phyloP scores from a whole-genome alignment of 192 early-diverging fungal species.

The Backusella liffmaniae region DNA sequence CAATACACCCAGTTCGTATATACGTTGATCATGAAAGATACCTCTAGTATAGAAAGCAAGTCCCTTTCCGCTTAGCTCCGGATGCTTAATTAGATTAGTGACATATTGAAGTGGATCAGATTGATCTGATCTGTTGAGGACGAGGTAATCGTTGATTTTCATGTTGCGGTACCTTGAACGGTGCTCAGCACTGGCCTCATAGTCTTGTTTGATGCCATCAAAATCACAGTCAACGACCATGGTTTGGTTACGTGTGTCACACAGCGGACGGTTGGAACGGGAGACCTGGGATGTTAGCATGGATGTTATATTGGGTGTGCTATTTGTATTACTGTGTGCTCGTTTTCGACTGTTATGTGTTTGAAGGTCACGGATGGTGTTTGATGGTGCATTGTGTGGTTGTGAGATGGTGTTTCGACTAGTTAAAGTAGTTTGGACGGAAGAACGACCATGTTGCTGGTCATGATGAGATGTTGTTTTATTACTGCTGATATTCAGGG shows the following conservation, averaged over 20 bases:
- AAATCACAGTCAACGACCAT: background rate
- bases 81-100: background rate
- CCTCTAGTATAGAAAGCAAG: slow-evolving; percentile 1
- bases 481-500: too few relatives aligned
- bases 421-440: background rate
- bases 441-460: background rate
- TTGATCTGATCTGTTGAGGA: background rate
- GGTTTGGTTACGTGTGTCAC: background rate
- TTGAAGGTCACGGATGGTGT: background rate
- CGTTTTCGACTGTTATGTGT: background rate
- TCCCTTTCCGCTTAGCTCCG: background rate
- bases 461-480: background rate
- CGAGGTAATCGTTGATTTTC: background rate
- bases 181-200: background rate
- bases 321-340: background rate
- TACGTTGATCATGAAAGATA: background rate
- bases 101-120: background rate
- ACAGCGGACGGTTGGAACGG: background rate
- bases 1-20: slow-evolving; percentile 1
- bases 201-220: background rate
- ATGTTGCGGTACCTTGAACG: background rate
- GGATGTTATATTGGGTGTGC: background rate
- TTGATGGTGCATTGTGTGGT: background rate
- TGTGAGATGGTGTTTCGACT: too few relatives aligned
- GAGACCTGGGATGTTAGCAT: background rate